Base-by-base conservation (phyloP, 257 asterid species). In the Nemophila menziesii region DNA sequence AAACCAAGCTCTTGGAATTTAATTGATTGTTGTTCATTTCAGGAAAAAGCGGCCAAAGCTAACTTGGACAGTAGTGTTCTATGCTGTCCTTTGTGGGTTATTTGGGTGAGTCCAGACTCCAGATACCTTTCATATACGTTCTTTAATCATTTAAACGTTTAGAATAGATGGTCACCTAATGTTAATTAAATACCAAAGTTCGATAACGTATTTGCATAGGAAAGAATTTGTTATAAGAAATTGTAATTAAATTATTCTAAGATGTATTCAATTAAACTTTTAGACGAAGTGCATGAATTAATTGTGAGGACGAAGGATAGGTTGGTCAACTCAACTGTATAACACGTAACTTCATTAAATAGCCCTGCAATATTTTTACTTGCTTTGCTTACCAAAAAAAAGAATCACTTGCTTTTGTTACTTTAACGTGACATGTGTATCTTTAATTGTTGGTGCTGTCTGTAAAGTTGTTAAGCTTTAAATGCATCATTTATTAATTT, bases 1-100 rank as follows among this genome's bases (percentile, higher is more conserved):
- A n/a, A n/a, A n/a, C n/a, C n/a, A n/a, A n/a, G n/a, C n/a, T n/a
- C n/a, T n/a, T n/a, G n/a, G n/a, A n/a, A n/a, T n/a, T n/a, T n/a
- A n/a, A n/a, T n/a, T n/a, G n/a, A n/a, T n/a, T n/a, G n/a, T 16
- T 48, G 34, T 5, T 19, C 19, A 11, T 20, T 54, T 49, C 46
- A 84, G 95, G 81, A 71, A 59, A 0, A 80, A 60, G 56, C 61
- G 80, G 62, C 78, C 79, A 11, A 77, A 77, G 65, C 27, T 84
- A 20, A 68, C 90, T 8, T 18, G 67, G 74, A 70, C 26, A 44
- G 63, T 51, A 39, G 47, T 55, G 8, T 63, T 64, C 2, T 70
- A 67, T 5, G 77, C 64, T 3, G 74, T 68, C 53, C 59, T 80
- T 4, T 69, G 78, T 49, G 93, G 87, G 21, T 49, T 85, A 44